A percentile compares a stretch with the other conserved stretches of the same genome.
Conservation (phyloP, 768 basidiomycete species). For the Suillus brevipes region DNA sequence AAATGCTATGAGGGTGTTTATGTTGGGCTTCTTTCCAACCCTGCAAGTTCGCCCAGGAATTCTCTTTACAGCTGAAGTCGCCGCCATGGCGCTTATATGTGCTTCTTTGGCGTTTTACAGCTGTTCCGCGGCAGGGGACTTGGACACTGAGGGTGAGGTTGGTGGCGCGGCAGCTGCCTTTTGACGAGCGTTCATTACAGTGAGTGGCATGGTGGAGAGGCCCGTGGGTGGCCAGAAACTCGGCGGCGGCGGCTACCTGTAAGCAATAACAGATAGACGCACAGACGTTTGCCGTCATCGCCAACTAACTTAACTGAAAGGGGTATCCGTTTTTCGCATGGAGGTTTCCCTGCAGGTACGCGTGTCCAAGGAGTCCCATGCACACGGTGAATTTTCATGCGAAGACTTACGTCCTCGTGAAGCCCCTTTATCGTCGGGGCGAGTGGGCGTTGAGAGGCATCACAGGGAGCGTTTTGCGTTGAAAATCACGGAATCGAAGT, state of each 20-base stretch:
- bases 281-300: not conserved
- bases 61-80: not conserved
- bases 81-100: not conserved
- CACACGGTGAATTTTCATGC: not conserved
- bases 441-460: not conserved
- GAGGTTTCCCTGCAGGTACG: not conserved
- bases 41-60: not conserved
- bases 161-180: not conserved
- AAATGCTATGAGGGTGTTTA: slow-evolving; percentile 1
- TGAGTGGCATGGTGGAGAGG: too few species aligned
- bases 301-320: slow-evolving; percentile 1
- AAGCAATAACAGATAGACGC: not conserved
- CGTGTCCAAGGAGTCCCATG: not conserved
- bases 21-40: not conserved
- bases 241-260: not conserved
- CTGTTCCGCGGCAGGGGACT: not conserved
- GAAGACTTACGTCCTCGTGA: not conserved
- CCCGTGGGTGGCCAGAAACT: not conserved
- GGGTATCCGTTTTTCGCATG: not conserved
- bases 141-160: too few species aligned
- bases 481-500: not conserved
- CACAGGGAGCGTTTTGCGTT: not conserved
- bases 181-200: too few species aligned
- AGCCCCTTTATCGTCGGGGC: not conserved
- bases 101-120: not conserved